Base-by-base conservation (phyloP, 495 filamentous ascomycete species). In the Podospora pseudocomata region DNA sequence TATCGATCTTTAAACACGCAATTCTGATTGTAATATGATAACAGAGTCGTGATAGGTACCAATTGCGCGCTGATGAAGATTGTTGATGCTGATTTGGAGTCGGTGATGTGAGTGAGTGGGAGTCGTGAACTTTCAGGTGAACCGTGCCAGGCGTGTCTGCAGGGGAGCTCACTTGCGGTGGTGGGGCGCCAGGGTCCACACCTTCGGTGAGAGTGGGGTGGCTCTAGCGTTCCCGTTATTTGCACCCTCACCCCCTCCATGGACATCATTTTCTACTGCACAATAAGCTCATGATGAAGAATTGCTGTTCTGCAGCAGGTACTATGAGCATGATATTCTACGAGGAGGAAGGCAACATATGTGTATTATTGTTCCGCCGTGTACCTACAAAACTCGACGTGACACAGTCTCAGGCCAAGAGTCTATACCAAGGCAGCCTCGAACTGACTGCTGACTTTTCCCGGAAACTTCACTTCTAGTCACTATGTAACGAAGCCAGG, bases 41-140 rank as follows among this genome's bases (percentile, higher is more conserved):
- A 16, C 0, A 11, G 39, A 49, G 39, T 11, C 39, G 39, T 49
- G 5, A 18, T 2, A 13, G 15, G 7, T 3, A 16, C 13, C 2
- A 11, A 16, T 49, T 13, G 13, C 39, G 39, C 39, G 39, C 13
- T 1, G 39, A 49, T 49, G 15, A 3, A 16, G 39, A 49, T 9
- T 5, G 39, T 16, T 16, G 39, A 49, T 6, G 39, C 39, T 49
- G 7, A 16, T 16, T 49, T 5, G 34, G 39, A 49, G 30, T 16
- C 13, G 39, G 39, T 16, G 39, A 49, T 49, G 13, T 28, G 57
- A 60, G 18, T 60, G 57, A 60, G 27, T 15, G n/a, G 27, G 57
- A 60, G 57, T 60, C 57, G 57, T 60, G 20, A 28, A 28, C 27
- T 60, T 23, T 64, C 26, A 16, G 30, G 5, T n/a, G 61, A 44